phyloP scores from a whole-genome alignment of 768 basidiomycete species.

The Termitomyces sp. region DNA sequence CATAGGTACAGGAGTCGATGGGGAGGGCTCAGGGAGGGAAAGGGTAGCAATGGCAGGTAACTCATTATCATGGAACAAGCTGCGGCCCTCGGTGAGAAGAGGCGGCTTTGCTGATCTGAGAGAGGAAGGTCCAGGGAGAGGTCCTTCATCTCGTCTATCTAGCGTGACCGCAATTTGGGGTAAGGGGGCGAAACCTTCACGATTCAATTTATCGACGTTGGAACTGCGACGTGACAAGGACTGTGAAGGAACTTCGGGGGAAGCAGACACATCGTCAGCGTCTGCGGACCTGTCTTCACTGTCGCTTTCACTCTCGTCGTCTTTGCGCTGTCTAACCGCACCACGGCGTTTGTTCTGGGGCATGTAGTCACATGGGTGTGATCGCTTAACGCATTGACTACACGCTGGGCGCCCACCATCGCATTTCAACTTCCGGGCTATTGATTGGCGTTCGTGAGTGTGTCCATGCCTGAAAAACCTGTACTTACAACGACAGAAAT shows the following conservation, averaged over 20 bases:
- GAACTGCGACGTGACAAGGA: conserved; percentile 45
- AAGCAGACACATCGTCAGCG: conserved; percentile 47
- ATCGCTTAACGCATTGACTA: conserved; percentile 76
- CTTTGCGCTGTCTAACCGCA: conserved; percentile 52
- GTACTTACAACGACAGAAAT: conserved; percentile 83
- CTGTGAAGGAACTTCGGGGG: conserved; percentile 52
- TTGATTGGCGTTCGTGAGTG: conserved; percentile 15
- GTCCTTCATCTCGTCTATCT: conserved; percentile 47
- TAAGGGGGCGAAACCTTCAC: conserved; percentile 36
- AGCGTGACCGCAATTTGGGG: conserved; percentile 37
- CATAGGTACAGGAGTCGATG: conserved; percentile 53
- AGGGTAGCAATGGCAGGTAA: conserved; percentile 73
- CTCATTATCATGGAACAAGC: conserved; percentile 56
- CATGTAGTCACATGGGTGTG: conserved; percentile 78
- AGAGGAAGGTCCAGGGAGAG: conserved; percentile 34
- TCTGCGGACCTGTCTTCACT: conserved; percentile 61
- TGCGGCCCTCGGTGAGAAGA: conserved; percentile 32
- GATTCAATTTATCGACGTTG: conserved; percentile 41
- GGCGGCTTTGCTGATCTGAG: conserved; percentile 31
- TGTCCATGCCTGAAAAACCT: conserved; percentile 7
- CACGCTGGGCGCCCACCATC: conserved; percentile 84
- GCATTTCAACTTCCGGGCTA: conserved; percentile 86
- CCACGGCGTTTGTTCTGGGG: conserved; percentile 73
- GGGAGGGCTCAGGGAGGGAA: conserved; percentile 54
- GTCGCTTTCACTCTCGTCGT: conserved; percentile 65